Evolutionary conservation across 73 alveolate genomes (phyloP), one percentile per base, ranked within the genome.

Genomic region (Loxodes magnus): DNA sequence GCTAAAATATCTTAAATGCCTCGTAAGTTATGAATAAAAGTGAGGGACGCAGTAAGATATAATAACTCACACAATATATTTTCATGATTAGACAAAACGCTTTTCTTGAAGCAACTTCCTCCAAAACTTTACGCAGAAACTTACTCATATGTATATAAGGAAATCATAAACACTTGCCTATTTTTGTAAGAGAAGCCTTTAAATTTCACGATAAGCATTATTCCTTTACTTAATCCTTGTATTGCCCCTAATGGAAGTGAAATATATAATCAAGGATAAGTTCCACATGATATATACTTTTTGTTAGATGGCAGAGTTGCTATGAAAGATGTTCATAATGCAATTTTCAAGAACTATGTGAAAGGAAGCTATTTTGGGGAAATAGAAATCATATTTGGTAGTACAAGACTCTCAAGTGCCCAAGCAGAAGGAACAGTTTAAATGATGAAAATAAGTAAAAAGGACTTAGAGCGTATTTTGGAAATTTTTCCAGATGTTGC

Each of bases 281-380:
- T 64, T 71, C 74, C 86, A 0, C 66, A 64, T 21, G n/a, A 65
- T 2, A 71, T 71, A 25, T 71, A 41, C 64, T 71, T 54, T 36
- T 64, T 71, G 31, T 25, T 53, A 0, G 12, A 28, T 31, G 86
- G 86, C 15, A 64, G 86, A 54, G 79, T 71, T 3, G 63, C 43
- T 35, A 49, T 35, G 44, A 38, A 63, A 31, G 86, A 68, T 16
- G 28, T 53, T 17, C 51, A 62, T 51, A 35, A 65, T 29, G 34
- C 53, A 9, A 67, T 71, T 26, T 71, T 71, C 35, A 71, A 71
- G 30, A 67, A 53, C 43, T 64, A 64, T 77, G 37, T 71, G 9
- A 60, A 63, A 39, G 86, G 86, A 0, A 50, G 79, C 35, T 71
- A 71, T 48, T 71, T 71, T 27, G 86, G 86, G 3, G 86, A 71